Conservation (phyloP, 2,329 filamentous ascomycete species). For the Phaeophleospora eucalypticola region DNA sequence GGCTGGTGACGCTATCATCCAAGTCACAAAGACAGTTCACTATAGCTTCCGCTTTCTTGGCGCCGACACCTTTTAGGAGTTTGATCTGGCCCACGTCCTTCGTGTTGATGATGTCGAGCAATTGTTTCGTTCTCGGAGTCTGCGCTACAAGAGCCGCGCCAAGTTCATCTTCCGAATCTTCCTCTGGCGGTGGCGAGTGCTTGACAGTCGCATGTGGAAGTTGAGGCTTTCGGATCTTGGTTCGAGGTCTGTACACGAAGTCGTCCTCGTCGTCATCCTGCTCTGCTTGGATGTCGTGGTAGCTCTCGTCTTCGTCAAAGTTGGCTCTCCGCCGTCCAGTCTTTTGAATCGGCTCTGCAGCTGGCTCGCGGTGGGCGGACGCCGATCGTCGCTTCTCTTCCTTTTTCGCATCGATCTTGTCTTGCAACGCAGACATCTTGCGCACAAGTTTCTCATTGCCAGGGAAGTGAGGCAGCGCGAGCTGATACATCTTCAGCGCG, state of each 20-base stretch:
- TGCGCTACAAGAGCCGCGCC: constrained; percentile 24
- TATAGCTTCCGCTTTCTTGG: constrained; percentile 62
- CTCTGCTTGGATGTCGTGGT: constrained; percentile 34
- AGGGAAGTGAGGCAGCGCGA: constrained; percentile 80
- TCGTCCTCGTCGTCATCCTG: constrained; percentile 35
- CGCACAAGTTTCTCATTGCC: constrained; percentile 68
- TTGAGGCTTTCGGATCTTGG: constrained; percentile 33
- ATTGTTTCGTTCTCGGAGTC: constrained; percentile 57
- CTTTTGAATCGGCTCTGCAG: constrained; percentile 5
- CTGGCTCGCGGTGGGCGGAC: constrained; percentile 1
- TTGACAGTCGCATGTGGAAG: constrained; percentile 10
- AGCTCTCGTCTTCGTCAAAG: constrained; percentile 40
- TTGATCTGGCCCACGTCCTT: constrained; percentile 63
- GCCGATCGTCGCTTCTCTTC: constrained; percentile 22
- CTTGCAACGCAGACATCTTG: constrained; percentile 54
- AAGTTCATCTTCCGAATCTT: constrained; percentile 32
- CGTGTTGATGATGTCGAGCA: constrained; percentile 70
- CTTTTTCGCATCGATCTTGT: constrained; percentile 44
- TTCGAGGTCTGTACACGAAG: constrained; percentile 37
- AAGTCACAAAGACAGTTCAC: constrained; percentile 47
- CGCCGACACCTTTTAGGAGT: constrained; percentile 64
- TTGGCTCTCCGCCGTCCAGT: constrained; percentile 11
- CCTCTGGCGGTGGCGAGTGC: constrained; percentile 13
- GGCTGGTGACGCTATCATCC: constrained; percentile 37
- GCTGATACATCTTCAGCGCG: constrained; percentile 79